Percentiles rank a stretch among this genome's conserved stretches.
These are phyloP conservation scores for Senna tora DNA, from an alignment of 306 rosid species.

Conservation along the genomic window DNA sequence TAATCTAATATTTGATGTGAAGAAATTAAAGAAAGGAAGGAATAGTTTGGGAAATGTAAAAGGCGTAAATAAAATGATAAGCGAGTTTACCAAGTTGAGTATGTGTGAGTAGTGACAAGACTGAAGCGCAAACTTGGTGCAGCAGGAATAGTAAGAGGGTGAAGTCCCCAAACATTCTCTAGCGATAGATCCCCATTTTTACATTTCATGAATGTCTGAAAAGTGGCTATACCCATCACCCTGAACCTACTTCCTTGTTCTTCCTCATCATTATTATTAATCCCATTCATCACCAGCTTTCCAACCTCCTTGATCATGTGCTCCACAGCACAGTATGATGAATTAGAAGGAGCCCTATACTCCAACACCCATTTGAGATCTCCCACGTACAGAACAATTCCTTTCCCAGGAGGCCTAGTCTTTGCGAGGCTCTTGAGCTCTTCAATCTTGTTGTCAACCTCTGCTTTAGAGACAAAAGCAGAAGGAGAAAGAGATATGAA, in stretches of 20 bases:
- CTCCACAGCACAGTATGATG: constrained; percentile 69
- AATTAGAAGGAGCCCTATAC: constrained; percentile 42
- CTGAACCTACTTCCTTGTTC: constrained; percentile 45
- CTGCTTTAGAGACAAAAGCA: constrained; percentile 60
- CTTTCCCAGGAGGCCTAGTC: constrained; percentile 48
- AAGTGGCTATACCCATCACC: constrained; percentile 87
- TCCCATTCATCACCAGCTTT: constrained; percentile 53
- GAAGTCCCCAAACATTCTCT: constrained; percentile 80
- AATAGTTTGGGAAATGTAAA: constrained; percentile 28
- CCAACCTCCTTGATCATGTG: constrained; percentile 85
- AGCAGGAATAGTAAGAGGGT: constrained; percentile 74
- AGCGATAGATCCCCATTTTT: constrained; percentile 75
- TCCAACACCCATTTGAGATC: constrained; percentile 82
- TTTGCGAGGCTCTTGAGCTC: constrained; percentile 57
- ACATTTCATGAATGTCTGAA: constrained; percentile 81
- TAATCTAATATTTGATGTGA: too few species aligned
- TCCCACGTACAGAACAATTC: constrained; percentile 78
- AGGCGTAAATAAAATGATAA: constrained; percentile 29
- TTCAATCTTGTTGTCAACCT: constrained; percentile 72
- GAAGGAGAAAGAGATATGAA: constrained; percentile 59
- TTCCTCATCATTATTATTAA: constrained; percentile 39
- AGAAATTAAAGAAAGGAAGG: constrained; percentile 21
- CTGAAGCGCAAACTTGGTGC: constrained; percentile 74
- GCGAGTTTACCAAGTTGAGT: constrained; percentile 46
- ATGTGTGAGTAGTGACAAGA: constrained; percentile 77